phyloP scores from a whole-genome alignment of 768 basidiomycete genomes.

The Russula olivacea region DNA sequence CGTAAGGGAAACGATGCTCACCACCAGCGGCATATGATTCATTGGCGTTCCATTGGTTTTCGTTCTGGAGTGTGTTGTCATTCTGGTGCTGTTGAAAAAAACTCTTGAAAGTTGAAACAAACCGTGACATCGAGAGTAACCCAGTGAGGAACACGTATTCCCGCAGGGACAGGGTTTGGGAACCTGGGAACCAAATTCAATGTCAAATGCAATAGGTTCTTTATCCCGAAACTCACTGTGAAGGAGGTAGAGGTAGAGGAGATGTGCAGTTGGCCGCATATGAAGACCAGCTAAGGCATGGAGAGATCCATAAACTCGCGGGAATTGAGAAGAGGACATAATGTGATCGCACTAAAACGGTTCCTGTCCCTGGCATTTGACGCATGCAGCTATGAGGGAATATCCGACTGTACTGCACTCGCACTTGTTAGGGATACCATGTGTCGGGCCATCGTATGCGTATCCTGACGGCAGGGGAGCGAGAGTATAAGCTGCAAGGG shows the following conservation, averaged over 20 bases:
- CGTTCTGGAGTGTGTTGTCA: neutral
- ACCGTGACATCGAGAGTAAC: slow-evolving; percentile 3
- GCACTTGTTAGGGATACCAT: neutral
- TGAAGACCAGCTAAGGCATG: neutral
- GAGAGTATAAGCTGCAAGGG: neutral
- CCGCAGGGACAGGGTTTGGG: slow-evolving; percentile 7
- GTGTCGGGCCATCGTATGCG: neutral
- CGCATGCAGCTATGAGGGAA: neutral
- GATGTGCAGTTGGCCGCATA: neutral
- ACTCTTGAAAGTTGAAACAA: neutral
- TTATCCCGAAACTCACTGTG: slow-evolving; percentile 1
- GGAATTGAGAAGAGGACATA: no score
- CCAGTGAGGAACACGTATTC: slow-evolving; percentile 5
- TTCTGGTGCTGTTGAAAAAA: neutral
- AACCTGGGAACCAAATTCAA: neutral
- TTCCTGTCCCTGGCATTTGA: neutral
- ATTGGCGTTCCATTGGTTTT: neutral
- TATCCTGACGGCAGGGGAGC: neutral
- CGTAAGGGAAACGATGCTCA: neutral
- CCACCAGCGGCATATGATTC: neutral
- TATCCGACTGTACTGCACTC: neutral
- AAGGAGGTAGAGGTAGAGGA: neutral
- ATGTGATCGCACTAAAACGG: neutral
- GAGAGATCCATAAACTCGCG: neutral
- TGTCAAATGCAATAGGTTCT: neutral